A percentile compares a stretch with the other conserved stretches of the same genome.
Conservation (phyloP, 2,329 filamentous ascomycete genomes). For the Teratosphaeria viscida region DNA sequence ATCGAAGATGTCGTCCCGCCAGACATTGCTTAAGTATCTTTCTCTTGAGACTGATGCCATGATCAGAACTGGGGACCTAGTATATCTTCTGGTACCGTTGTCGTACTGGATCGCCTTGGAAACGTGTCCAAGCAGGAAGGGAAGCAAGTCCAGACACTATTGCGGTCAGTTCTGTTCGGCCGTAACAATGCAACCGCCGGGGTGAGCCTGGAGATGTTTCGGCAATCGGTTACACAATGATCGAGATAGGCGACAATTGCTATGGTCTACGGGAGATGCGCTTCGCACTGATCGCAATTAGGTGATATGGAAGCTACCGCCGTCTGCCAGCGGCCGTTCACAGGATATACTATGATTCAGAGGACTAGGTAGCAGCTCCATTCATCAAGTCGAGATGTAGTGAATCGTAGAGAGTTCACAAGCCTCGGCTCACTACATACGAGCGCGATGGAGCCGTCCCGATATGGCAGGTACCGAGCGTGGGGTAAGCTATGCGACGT, state of each 20-base stretch:
- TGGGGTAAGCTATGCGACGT: constrained; percentile 1
- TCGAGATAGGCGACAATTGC: neutral
- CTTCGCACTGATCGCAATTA: too few species aligned
- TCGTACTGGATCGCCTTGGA: too few species aligned
- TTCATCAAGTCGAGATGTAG: neutral
- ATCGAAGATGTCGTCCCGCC: constrained; percentile 78
- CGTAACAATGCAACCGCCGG: neutral
- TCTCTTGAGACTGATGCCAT: constrained; percentile 59
- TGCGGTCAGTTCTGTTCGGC: neutral
- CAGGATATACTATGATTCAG: too few species aligned
- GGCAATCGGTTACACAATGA: neutral
- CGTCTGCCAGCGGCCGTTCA: neutral
- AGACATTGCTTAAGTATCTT: constrained; percentile 70
- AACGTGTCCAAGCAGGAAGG: neutral
- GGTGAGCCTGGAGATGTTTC: neutral
- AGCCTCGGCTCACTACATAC: neutral
- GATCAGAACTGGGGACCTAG: constrained; percentile 8
- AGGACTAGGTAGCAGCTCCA: neutral
- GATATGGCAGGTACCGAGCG: neutral
- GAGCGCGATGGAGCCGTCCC: neutral
- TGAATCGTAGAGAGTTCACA: neutral
- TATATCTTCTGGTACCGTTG: neutral
- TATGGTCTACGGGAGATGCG: neutral
- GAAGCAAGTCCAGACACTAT: neutral
- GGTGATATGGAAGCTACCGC: too few species aligned